Percentiles rank a stretch among this genome's conserved stretches.
phyloP scores from a whole-genome alignment of 345 rosid genomes.

The Alliaria petiolata region DNA sequence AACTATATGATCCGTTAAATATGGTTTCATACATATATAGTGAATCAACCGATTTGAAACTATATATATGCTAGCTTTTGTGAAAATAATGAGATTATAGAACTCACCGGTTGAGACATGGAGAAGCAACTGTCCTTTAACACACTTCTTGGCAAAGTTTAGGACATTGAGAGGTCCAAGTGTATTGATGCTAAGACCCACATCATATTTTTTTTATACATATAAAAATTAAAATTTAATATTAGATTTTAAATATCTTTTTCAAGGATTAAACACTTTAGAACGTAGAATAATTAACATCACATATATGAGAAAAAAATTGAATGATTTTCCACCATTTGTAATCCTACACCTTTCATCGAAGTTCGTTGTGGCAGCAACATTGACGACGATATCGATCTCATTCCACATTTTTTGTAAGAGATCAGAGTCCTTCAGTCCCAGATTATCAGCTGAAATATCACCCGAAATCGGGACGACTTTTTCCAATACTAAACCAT shows the following conservation, averaged over 20 bases:
- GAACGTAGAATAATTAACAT: background rate
- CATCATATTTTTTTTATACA: slow-evolving; percentile 54
- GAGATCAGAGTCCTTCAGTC: slow-evolving; percentile 38
- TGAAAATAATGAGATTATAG: background rate
- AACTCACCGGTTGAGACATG: slow-evolving; percentile 37
- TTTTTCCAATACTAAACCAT: slow-evolving; percentile 44
- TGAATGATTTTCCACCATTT: background rate
- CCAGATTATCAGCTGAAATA: slow-evolving; percentile 45
- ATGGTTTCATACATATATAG: too few relatives aligned
- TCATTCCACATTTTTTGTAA: slow-evolving; percentile 43
- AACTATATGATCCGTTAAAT: background rate
- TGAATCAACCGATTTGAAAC: background rate
- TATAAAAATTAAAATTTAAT: background rate
- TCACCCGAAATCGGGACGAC: slow-evolving; percentile 49
- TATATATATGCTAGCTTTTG: background rate
- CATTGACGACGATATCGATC: slow-evolving; percentile 51
- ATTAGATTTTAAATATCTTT: background rate
- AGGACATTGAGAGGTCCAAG: slow-evolving; percentile 52
- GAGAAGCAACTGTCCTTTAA: slow-evolving; percentile 40
- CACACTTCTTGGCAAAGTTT: slow-evolving; percentile 56
- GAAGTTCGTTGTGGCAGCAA: slow-evolving; percentile 71
- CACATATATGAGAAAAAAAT: background rate
- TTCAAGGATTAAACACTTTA: background rate
- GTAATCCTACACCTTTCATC: slow-evolving; percentile 52
- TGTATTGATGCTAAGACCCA: slow-evolving; percentile 54